These are phyloP conservation scores for Colletotrichum australisinense DNA, from an alignment of 2,329 filamentous ascomycete genomes.

Conservation along the genomic window DNA sequence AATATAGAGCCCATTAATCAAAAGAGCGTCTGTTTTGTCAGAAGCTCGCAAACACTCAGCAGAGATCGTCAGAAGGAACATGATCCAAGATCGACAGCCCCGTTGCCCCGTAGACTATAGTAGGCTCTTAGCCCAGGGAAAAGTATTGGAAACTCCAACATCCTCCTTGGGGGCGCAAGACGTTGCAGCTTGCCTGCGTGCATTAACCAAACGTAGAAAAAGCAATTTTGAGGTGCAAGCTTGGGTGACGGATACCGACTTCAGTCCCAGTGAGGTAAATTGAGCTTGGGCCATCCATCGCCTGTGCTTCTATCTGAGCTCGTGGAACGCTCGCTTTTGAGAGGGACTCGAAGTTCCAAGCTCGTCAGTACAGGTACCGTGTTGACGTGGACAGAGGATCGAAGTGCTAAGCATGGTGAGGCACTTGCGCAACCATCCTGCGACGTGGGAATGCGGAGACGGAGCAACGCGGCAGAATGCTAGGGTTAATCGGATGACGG, in stretches of 20 bases:
- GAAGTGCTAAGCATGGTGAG: constrained; percentile 17
- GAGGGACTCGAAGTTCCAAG: not conserved
- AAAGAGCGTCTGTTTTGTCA: not conserved
- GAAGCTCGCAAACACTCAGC: not conserved
- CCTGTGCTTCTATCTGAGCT: not conserved
- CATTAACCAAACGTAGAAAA: constrained; percentile 5
- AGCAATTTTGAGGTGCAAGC: constrained; percentile 7
- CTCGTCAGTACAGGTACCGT: not conserved
- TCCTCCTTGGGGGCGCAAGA: not conserved
- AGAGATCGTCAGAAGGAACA: not conserved
- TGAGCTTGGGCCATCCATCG: constrained; percentile 5
- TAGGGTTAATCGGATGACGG: constrained; percentile 18
- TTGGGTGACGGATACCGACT: constrained; percentile 7
- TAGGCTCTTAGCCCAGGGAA: not conserved
- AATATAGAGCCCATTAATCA: not conserved
- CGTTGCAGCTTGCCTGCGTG: constrained; percentile 11
- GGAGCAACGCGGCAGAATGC: constrained; percentile 1
- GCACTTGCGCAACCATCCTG: constrained; percentile 32
- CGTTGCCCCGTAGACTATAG: not conserved
- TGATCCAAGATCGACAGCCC: not conserved
- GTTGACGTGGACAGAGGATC: not conserved
- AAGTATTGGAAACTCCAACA: not conserved
- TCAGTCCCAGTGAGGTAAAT: constrained; percentile 5
- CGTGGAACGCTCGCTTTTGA: not conserved
- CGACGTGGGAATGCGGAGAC: constrained; percentile 18